These are phyloP conservation scores for Mycena metata DNA, from an alignment of 768 basidiomycete species.

Conservation along the genomic window DNA sequence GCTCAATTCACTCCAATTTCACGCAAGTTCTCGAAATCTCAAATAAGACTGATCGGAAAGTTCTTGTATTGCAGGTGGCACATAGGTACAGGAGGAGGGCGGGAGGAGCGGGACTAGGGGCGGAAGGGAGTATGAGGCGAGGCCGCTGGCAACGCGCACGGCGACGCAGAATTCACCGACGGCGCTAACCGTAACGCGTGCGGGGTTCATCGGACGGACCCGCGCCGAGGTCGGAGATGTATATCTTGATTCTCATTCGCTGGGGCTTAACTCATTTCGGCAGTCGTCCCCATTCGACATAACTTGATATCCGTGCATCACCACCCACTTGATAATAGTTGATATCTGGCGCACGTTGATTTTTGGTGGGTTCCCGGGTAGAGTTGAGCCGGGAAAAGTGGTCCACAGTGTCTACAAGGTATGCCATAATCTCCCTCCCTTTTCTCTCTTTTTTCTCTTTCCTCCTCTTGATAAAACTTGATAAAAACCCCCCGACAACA, in stretches of 20 bases:
- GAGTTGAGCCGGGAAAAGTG: neutral
- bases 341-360: neutral
- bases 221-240: too few species aligned
- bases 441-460: constrained; percentile 15
- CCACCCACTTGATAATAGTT: constrained; percentile 15
- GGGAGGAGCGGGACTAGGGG: too few species aligned
- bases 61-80: too few species aligned
- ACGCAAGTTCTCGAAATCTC: too few species aligned
- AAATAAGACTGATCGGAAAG: too few species aligned
- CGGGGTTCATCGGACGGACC: too few species aligned
- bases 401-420: neutral
- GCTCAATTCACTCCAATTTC: too few species aligned
- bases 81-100: too few species aligned
- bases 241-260: constrained; percentile 21
- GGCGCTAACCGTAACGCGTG: too few species aligned
- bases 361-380: neutral
- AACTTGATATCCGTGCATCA: constrained; percentile 6
- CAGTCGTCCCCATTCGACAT: constrained; percentile 14
- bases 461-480: constrained; percentile 27
- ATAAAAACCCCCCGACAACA: constrained; percentile 17
- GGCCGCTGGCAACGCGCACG: too few species aligned
- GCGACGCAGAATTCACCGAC: too few species aligned
- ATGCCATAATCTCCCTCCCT: constrained; percentile 22
- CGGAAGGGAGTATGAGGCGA: too few species aligned
- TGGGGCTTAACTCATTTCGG: constrained; percentile 23